These are phyloP conservation scores for Aspergillus ibericus DNA, from an alignment of 2,329 filamentous ascomycete genomes.

Conservation along the genomic window DNA sequence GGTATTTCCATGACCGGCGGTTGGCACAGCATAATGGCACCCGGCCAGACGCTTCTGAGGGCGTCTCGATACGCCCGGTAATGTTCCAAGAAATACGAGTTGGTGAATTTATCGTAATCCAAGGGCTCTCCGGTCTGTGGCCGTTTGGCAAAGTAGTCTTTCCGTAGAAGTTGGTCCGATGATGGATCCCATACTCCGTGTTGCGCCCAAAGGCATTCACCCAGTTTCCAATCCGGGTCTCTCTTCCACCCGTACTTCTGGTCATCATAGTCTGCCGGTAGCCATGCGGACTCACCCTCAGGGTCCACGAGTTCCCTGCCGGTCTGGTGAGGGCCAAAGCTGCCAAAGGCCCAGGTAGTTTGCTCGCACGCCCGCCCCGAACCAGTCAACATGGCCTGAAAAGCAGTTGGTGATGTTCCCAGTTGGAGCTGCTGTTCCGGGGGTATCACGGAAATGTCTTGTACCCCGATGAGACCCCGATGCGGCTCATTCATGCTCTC, in stretches of 20 bases:
- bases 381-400: slow-evolving; percentile 90
- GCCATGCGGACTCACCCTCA: slow-evolving; percentile 79
- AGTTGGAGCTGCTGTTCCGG: slow-evolving; percentile 88
- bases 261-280: slow-evolving; percentile 80
- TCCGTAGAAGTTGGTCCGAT: slow-evolving; percentile 73
- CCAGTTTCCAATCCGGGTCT: slow-evolving; percentile 83
- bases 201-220: slow-evolving; percentile 95
- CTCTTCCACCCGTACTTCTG: slow-evolving; percentile 86
- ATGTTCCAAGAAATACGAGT: slow-evolving; percentile 85
- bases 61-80: slow-evolving; percentile 74
- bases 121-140: slow-evolving; percentile 72
- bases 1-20: slow-evolving; percentile 90
- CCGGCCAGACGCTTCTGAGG: slow-evolving; percentile 72
- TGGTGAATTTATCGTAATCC: slow-evolving; percentile 83
- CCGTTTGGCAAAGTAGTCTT: slow-evolving; percentile 83
- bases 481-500: slow-evolving; percentile 97
- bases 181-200: slow-evolving; percentile 90
- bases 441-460: slow-evolving; percentile 78
- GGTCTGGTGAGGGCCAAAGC: slow-evolving; percentile 86
- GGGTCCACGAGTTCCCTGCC: slow-evolving; percentile 83
- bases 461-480: slow-evolving; percentile 78
- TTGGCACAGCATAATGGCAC: slow-evolving; percentile 86
- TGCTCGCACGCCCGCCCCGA: slow-evolving; percentile 87
- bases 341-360: slow-evolving; percentile 89
- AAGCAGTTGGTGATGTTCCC: slow-evolving; percentile 88